Evolutionary conservation across 192 early-diverging fungal species (phyloP).

Genomic region (Linnemannia elongata): DNA sequence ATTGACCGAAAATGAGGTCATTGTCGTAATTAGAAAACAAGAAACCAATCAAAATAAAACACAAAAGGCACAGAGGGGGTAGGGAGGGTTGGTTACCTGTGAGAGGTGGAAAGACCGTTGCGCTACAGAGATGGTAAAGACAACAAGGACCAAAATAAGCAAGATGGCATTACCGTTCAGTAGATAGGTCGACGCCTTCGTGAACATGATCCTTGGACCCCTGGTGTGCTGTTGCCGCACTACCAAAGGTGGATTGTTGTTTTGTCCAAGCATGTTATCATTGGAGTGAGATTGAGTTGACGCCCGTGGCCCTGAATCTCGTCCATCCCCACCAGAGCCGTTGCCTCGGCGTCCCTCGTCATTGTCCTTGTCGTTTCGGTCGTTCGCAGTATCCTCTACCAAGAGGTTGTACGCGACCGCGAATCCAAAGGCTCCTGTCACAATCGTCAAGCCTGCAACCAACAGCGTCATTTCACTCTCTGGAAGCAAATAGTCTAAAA

Average conservation of each 20-base stretch:
- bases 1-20: neutral
- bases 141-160: neutral
- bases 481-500: conserved; percentile 38
- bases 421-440: conserved; percentile 30
- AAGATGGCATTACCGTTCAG: conserved; percentile 26
- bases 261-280: conserved; percentile 4
- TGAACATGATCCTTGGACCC: conserved; percentile 36
- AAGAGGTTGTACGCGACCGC: conserved; percentile 41
- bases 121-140: conserved; percentile 3
- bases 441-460: conserved; percentile 29
- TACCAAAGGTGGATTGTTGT: conserved; percentile 5
- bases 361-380: neutral
- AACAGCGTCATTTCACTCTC: conserved; percentile 21
- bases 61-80: no score
- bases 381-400: conserved; percentile 12
- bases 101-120: conserved; percentile 28
- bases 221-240: conserved; percentile 10
- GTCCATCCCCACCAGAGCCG: conserved; percentile 25
- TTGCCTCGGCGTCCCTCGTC: neutral
- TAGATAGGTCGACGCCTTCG: conserved; percentile 26
- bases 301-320: conserved; percentile 16
- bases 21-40: neutral
- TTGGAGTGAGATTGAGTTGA: neutral
- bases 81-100: neutral
- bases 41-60: neutral